phyloP scores from a whole-genome alignment of 495 filamentous ascomycete species.

The Penicillium verhagenii region DNA sequence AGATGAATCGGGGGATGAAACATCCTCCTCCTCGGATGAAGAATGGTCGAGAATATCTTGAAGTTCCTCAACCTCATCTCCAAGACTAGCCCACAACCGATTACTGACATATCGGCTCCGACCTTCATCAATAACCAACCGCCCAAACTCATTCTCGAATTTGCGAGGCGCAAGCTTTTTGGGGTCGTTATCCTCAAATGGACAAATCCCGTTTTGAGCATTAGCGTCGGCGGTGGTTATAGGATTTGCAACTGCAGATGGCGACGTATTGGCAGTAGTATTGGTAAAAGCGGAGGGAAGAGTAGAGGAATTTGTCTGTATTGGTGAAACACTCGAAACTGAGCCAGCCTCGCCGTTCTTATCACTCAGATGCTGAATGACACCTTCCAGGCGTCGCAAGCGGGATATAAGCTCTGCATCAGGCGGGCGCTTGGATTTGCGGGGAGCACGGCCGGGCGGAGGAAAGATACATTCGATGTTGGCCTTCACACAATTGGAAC shows the following conservation, averaged over 20 bases:
- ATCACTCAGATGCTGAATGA: conserved; percentile 65
- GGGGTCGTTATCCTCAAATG: conserved; percentile 28
- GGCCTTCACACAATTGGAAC: conserved; percentile 78
- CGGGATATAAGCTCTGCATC: conserved; percentile 78
- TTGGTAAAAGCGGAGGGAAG: conserved; percentile 1
- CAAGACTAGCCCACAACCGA: conserved; percentile 84
- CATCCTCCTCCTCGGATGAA: conserved; percentile 63
- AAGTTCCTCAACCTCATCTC: conserved; percentile 78
- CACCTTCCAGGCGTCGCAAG: conserved; percentile 74
- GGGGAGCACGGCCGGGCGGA: conserved; percentile 74
- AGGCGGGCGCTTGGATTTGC: conserved; percentile 62
- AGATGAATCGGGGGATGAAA: conserved; percentile 55
- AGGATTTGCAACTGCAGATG: conserved; percentile 4
- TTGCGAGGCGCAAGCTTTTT: conserved; percentile 26
- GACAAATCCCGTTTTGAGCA: conserved; percentile 21
- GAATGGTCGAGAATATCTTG: conserved; percentile 66
- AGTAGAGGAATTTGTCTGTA: conserved; percentile 1
- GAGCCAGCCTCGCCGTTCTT: conserved; percentile 16
- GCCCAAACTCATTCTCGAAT: conserved; percentile 70
- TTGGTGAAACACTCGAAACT: conserved; percentile 9
- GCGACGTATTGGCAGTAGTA: not conserved
- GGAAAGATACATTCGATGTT: conserved; percentile 83
- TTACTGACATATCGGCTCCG: conserved; percentile 84
- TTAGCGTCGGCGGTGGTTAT: conserved; percentile 3
- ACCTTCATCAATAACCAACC: conserved; percentile 79